These are phyloP conservation scores for Fusarium sp. DNA, from an alignment of 2,329 filamentous ascomycete genomes.

Conservation along the genomic window DNA sequence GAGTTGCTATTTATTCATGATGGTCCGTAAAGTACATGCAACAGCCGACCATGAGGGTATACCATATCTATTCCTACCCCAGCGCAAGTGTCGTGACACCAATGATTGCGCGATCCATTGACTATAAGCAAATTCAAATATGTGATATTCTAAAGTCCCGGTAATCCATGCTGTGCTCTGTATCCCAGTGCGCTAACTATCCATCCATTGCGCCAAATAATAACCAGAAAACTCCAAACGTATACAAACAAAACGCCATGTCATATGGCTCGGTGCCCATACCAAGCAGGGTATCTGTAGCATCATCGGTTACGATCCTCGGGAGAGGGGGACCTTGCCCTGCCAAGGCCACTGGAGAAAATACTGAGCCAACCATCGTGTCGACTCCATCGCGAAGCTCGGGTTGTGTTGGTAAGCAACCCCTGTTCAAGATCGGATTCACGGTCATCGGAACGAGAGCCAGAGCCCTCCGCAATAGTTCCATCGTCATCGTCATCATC, in stretches of 20 bases:
- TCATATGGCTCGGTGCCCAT: slow-evolving; percentile 7
- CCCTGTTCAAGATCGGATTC: slow-evolving; percentile 58
- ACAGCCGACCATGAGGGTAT: slow-evolving; percentile 32
- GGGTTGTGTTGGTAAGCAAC: slow-evolving; percentile 35
- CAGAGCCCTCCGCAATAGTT: slow-evolving; percentile 49
- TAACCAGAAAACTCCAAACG: slow-evolving; percentile 22
- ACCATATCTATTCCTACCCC: slow-evolving; percentile 26
- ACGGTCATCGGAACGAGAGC: slow-evolving; percentile 44
- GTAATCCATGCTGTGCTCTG: slow-evolving; percentile 25
- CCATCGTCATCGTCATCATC: slow-evolving; percentile 55
- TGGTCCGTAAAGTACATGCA: slow-evolving; percentile 11
- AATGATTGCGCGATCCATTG: slow-evolving; percentile 9
- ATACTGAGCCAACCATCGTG: slow-evolving; percentile 52
- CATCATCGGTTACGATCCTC: slow-evolving; percentile 41
- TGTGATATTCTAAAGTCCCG: slow-evolving; percentile 20
- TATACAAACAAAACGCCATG: slow-evolving; percentile 29
- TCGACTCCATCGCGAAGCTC: slow-evolving; percentile 36
- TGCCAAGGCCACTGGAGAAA: slow-evolving; percentile 47
- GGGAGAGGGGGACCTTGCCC: slow-evolving; percentile 38
- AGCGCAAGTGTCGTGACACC: slow-evolving; percentile 15
- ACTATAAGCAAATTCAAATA: slow-evolving; percentile 23
- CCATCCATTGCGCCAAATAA: slow-evolving; percentile 18
- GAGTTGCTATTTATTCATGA: slow-evolving; percentile 26
- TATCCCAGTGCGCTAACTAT: slow-evolving; percentile 14
- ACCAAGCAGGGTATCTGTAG: background rate